These are phyloP conservation scores for Cucumis cinereus DNA, from an alignment of 306 rosid genomes.

Conservation along the genomic window DNA sequence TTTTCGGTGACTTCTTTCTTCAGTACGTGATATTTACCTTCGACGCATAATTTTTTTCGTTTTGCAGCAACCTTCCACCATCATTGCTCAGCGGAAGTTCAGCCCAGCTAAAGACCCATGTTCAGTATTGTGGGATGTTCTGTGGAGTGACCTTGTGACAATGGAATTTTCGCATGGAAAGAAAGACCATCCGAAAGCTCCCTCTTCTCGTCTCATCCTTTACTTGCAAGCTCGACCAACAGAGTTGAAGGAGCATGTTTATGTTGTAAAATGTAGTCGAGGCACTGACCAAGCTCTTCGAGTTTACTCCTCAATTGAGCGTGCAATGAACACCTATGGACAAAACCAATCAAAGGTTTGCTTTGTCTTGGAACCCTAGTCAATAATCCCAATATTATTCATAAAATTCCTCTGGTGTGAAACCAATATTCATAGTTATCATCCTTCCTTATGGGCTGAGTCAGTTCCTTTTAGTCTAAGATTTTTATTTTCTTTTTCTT, in stretches of 20 bases:
- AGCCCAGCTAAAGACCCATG: slow-evolving; percentile 95
- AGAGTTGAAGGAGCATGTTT: slow-evolving; percentile 52
- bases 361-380: slow-evolving; percentile 6
- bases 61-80: slow-evolving; percentile 83
- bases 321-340: slow-evolving; percentile 56
- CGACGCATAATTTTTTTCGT: slow-evolving; percentile 6
- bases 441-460: background rate
- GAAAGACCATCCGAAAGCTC: slow-evolving; percentile 61
- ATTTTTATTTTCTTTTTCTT: background rate
- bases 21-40: background rate
- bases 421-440: background rate
- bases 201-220: slow-evolving; percentile 55
- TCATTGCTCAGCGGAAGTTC: slow-evolving; percentile 84
- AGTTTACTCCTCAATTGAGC: slow-evolving; percentile 71
- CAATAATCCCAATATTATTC: background rate
- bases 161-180: slow-evolving; percentile 71
- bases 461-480: background rate
- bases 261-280: slow-evolving; percentile 49
- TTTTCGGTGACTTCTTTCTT: background rate
- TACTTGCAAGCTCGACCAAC: slow-evolving; percentile 47
- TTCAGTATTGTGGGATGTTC: slow-evolving; percentile 82
- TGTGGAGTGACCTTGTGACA: slow-evolving; percentile 61
- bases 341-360: slow-evolving; percentile 60
- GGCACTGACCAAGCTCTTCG: slow-evolving; percentile 59
- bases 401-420: background rate